phyloP scores from a whole-genome alignment of 257 asterid genomes.

The Solanum lignicaule region DNA sequence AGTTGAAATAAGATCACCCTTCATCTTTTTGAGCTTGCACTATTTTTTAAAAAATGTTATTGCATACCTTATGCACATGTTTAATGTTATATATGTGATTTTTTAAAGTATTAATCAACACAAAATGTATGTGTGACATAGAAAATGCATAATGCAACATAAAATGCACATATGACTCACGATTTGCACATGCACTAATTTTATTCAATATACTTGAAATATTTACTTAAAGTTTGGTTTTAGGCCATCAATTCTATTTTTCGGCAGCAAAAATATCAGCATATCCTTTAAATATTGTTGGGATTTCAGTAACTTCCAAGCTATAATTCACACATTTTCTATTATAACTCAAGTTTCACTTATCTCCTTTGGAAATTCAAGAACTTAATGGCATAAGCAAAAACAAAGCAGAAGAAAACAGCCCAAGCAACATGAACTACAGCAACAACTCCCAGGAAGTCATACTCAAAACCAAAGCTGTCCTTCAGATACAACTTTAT shows the following conservation, averaged over 20 bases:
- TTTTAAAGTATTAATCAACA: not conserved
- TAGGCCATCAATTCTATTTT: not conserved
- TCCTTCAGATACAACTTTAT: conserved; percentile 35
- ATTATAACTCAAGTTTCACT: not conserved
- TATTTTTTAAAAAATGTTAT: no score
- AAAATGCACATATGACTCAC: not conserved
- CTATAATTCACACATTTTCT: not conserved
- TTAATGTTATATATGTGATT: not conserved
- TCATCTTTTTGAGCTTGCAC: no score
- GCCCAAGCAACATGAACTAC: conserved; percentile 65
- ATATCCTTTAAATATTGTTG: not conserved
- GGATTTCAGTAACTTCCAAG: not conserved
- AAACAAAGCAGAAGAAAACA: conserved; percentile 46
- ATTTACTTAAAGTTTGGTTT: not conserved
- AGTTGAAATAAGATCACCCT: not conserved
- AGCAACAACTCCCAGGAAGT: conserved; percentile 66
- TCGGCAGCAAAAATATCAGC: not conserved
- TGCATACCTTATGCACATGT: not conserved
- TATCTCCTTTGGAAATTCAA: conserved; percentile 73
- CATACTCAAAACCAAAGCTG: conserved; percentile 38
- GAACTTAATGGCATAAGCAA: conserved; percentile 63
- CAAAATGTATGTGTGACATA: no score
- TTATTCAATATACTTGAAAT: not conserved
- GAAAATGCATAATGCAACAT: no score
- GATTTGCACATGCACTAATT: not conserved